These are phyloP conservation scores for Phtheirospermum japonicum DNA, from an alignment of 257 asterid genomes.

Conservation along the genomic window DNA sequence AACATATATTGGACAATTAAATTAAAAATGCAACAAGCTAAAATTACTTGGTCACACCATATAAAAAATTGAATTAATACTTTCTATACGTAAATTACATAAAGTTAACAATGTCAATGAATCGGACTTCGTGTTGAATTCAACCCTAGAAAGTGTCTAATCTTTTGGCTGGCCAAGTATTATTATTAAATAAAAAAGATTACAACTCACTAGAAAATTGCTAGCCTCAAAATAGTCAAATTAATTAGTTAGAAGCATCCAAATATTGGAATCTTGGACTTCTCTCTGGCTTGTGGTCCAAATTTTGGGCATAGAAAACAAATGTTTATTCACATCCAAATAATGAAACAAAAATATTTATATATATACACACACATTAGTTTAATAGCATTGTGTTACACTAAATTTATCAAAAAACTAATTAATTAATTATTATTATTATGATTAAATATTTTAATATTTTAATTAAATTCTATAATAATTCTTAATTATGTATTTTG, in stretches of 20 bases:
- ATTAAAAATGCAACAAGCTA: constrained; percentile 8
- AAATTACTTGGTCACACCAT: no score
- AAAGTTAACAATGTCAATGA: constrained; percentile 21
- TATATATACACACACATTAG: no score
- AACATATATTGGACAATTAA: no score
- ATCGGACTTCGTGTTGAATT: constrained; percentile 23
- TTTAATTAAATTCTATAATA: no score
- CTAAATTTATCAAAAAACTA: no score
- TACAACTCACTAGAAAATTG: neutral
- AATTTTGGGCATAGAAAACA: neutral
- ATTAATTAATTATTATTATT: no score
- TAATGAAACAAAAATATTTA: no score
- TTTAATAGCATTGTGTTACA: no score
- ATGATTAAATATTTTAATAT: no score
- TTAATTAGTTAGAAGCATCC: neutral
- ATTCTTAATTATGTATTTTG: no score
- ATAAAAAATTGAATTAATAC: neutral
- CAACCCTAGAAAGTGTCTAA: constrained; percentile 21
- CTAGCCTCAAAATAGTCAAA: constrained; percentile 12
- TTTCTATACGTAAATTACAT: constrained; percentile 3
- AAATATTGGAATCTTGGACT: neutral
- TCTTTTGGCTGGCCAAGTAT: constrained; percentile 21
- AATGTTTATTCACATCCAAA: no score
- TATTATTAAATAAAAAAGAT: neutral
- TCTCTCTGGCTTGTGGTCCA: neutral